Evolutionary conservation across 2,329 filamentous ascomycete genomes (phyloP).

Genomic region (Emericellopsis atlantica): DNA sequence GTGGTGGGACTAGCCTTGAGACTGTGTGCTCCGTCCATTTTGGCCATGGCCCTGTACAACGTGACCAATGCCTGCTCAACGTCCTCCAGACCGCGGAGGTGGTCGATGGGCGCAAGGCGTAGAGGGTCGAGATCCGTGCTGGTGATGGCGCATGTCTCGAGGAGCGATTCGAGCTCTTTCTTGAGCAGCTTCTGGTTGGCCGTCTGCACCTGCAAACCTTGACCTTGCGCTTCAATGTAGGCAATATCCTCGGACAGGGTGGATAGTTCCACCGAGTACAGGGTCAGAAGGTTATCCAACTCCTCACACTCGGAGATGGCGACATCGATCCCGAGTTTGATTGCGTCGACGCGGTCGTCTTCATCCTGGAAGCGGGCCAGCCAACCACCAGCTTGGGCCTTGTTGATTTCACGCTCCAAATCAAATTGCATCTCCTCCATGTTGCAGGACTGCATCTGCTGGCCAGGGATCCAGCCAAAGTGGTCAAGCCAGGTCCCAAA

Average conservation of each 20-base stretch:
- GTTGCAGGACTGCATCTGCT: slow-evolving; percentile 59
- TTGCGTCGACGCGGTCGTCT: slow-evolving; percentile 77
- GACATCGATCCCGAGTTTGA: slow-evolving; percentile 75
- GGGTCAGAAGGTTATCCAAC: slow-evolving; percentile 80
- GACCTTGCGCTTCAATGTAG: slow-evolving; percentile 93
- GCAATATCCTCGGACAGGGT: slow-evolving; percentile 92
- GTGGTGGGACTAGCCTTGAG: slow-evolving; percentile 41
- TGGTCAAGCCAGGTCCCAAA: slow-evolving; percentile 76
- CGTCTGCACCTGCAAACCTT: slow-evolving; percentile 92
- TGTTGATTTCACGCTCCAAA: slow-evolving; percentile 76
- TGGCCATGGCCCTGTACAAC: slow-evolving; percentile 84
- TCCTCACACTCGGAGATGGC: slow-evolving; percentile 95
- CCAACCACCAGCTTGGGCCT: slow-evolving; percentile 88
- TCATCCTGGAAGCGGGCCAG: slow-evolving; percentile 73
- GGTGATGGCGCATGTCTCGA: slow-evolving; percentile 85
- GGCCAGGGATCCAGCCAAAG: slow-evolving; percentile 75
- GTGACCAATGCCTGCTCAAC: slow-evolving; percentile 68
- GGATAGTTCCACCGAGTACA: slow-evolving; percentile 89
- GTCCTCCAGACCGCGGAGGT: slow-evolving; percentile 55
- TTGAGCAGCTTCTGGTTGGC: slow-evolving; percentile 92
- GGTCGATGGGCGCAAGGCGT: slow-evolving; percentile 60
- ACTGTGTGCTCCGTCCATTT: slow-evolving; percentile 49
- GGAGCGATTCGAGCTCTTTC: slow-evolving; percentile 76
- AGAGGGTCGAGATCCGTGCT: slow-evolving; percentile 61
- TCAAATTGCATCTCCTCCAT: slow-evolving; percentile 74